These are phyloP conservation scores for Microdochium nivale DNA, from an alignment of 2,329 filamentous ascomycete genomes.

Conservation along the genomic window DNA sequence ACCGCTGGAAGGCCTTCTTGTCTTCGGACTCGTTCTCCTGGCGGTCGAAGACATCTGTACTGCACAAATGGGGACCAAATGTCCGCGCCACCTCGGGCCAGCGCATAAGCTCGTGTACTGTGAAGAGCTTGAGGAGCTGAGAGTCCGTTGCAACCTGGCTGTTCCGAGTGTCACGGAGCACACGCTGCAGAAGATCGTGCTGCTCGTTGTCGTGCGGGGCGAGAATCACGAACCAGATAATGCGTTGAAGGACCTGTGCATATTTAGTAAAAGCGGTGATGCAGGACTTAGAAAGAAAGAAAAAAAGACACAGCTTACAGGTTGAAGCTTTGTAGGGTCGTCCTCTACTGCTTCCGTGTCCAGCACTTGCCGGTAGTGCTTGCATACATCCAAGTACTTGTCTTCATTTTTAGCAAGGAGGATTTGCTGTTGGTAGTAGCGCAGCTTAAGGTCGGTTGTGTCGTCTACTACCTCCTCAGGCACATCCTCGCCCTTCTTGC, in stretches of 20 bases:
- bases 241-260: conserved; percentile 75
- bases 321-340: conserved; percentile 75
- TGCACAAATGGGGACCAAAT: conserved; percentile 80
- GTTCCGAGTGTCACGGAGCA: conserved; percentile 78
- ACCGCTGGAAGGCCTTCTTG: conserved; percentile 74
- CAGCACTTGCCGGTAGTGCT: conserved; percentile 93
- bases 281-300: background rate
- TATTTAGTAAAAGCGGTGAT: conserved; percentile 7
- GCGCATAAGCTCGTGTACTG: conserved; percentile 92
- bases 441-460: conserved; percentile 91
- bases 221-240: conserved; percentile 96
- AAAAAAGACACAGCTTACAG: conserved; percentile 46
- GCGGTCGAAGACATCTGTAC: conserved; percentile 81
- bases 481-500: conserved; percentile 69
- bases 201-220: conserved; percentile 98
- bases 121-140: conserved; percentile 87
- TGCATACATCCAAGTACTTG: conserved; percentile 96
- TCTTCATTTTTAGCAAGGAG: conserved; percentile 90
- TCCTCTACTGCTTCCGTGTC: conserved; percentile 94
- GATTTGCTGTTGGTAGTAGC: conserved; percentile 97
- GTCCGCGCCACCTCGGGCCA: conserved; percentile 89
- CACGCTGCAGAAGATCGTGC: conserved; percentile 89
- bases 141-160: conserved; percentile 70
- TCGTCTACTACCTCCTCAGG: conserved; percentile 75
- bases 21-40: conserved; percentile 58